Percentiles rank a stretch among this genome's conserved stretches.
phyloP scores from a whole-genome alignment of 2,329 filamentous ascomycete species.

The Madurella fahalii region DNA sequence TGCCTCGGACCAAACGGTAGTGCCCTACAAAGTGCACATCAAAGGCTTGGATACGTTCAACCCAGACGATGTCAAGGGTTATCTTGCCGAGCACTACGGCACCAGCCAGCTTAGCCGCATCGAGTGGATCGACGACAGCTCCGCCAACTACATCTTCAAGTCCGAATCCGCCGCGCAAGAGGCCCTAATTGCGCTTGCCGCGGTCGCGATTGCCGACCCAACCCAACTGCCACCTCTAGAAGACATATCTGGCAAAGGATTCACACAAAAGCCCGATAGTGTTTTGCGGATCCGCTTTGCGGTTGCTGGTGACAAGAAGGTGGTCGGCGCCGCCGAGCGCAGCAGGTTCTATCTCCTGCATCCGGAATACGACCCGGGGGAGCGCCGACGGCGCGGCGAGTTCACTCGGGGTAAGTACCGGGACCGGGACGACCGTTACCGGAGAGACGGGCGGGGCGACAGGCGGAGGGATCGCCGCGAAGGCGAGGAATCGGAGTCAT shows the following conservation, averaged over 20 bases:
- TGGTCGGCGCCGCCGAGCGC: slow-evolving; percentile 68
- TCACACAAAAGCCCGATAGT: slow-evolving; percentile 64
- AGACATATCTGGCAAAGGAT: slow-evolving; percentile 63
- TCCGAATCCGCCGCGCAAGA: slow-evolving; percentile 49
- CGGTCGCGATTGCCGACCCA: slow-evolving; percentile 49
- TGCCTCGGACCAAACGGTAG: slow-evolving; percentile 28
- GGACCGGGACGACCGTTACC: slow-evolving; percentile 49
- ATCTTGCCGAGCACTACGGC: slow-evolving; percentile 64
- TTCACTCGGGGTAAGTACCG: slow-evolving; percentile 52
- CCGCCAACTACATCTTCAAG: slow-evolving; percentile 78
- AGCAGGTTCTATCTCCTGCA: slow-evolving; percentile 92
- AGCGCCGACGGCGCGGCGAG: slow-evolving; percentile 58
- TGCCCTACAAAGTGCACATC: slow-evolving; percentile 71
- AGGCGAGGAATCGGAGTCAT: slow-evolving; percentile 47
- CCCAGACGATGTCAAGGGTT: slow-evolving; percentile 73
- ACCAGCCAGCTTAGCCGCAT: slow-evolving; percentile 55
- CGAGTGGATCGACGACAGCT: slow-evolving; percentile 94
- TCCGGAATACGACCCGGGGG: slow-evolving; percentile 80
- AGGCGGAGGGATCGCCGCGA: slow-evolving; percentile 55
- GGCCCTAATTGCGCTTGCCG: slow-evolving; percentile 52
- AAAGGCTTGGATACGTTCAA: slow-evolving; percentile 78
- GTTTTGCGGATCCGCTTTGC: slow-evolving; percentile 70
- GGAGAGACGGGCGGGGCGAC: slow-evolving; percentile 40
- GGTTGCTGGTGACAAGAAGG: slow-evolving; percentile 73
- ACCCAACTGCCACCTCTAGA: slow-evolving; percentile 58